Conservation (phyloP, 208 protist species). For the Leishmania tropica region DNA sequence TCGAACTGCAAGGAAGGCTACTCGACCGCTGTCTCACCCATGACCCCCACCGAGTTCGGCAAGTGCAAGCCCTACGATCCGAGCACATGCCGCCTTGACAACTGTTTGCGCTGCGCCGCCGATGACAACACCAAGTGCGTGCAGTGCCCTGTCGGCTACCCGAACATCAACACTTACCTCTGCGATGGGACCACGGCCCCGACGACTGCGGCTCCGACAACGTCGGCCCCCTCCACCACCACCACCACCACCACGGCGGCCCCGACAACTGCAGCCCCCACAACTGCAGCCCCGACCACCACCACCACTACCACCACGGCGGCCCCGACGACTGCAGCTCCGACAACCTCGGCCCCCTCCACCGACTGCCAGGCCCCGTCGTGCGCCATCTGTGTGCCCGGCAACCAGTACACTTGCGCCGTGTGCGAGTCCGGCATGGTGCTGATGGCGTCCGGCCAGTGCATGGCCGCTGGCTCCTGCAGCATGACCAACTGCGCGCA, state of each 20-base stretch:
- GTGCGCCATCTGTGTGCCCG: background rate
- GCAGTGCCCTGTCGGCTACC: slow-evolving; percentile 11
- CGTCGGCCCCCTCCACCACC: too few species aligned
- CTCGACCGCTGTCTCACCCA: background rate
- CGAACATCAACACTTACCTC: background rate
- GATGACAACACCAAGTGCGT: slow-evolving; percentile 9
- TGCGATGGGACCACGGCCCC: background rate
- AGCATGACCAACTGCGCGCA: slow-evolving; percentile 16
- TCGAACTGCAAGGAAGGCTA: slow-evolving; percentile 1
- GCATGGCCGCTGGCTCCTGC: slow-evolving; percentile 12
- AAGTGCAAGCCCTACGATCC: slow-evolving; percentile 3
- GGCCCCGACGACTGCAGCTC: too few species aligned
- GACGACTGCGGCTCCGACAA: background rate
- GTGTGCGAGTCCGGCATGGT: slow-evolving; percentile 3
- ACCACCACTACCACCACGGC: background rate
- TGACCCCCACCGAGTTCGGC: background rate
- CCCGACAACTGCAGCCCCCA: too few species aligned
- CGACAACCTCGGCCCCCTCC: background rate
- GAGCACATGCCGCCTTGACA: background rate
- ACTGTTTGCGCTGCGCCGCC: slow-evolving; percentile 5
- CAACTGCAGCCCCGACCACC: background rate
- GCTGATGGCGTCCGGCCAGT: slow-evolving; percentile 7
- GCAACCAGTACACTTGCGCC: background rate
- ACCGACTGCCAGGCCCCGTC: background rate
- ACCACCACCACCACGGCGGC: too few species aligned